Conservation (phyloP, 768 basidiomycete species). For the Tremella mesenterica region DNA sequence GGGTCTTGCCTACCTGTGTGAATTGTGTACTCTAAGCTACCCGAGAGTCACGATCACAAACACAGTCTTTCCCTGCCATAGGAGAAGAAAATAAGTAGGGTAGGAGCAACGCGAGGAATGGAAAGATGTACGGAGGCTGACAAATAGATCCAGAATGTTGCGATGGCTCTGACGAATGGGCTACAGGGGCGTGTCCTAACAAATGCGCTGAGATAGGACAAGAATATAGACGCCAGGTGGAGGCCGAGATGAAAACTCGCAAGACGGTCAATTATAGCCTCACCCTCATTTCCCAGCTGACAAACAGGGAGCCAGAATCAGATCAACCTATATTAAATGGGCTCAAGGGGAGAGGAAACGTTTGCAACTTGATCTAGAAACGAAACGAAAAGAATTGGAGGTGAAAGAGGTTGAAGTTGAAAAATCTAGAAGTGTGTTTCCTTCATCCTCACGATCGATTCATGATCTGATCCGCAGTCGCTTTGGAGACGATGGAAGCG, state of each 20-base stretch:
- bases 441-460: background rate
- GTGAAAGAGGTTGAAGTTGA: conserved; percentile 63
- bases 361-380: conserved; percentile 58
- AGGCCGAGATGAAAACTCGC: conserved; percentile 66
- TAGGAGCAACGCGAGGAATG: no score
- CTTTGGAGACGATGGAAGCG: conserved; percentile 67
- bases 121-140: no score
- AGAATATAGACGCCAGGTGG: conserved; percentile 57
- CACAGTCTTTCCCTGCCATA: no score
- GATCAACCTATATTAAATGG: conserved; percentile 73
- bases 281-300: background rate
- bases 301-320: conserved; percentile 76
- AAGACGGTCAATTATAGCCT: conserved; percentile 56
- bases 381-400: conserved; percentile 55
- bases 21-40: no score
- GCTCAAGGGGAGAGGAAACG: conserved; percentile 84
- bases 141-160: conserved; percentile 76
- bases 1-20: no score
- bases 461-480: conserved; percentile 49
- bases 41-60: no score
- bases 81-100: no score
- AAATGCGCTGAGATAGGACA: conserved; percentile 67
- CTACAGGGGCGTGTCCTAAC: conserved; percentile 65
- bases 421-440: conserved; percentile 56
- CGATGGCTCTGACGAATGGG: conserved; percentile 85